Evolutionary conservation across 495 filamentous ascomycete genomes (phyloP), one percentile per base, ranked within the genome.

Genomic region (Neurospora sp.): DNA sequence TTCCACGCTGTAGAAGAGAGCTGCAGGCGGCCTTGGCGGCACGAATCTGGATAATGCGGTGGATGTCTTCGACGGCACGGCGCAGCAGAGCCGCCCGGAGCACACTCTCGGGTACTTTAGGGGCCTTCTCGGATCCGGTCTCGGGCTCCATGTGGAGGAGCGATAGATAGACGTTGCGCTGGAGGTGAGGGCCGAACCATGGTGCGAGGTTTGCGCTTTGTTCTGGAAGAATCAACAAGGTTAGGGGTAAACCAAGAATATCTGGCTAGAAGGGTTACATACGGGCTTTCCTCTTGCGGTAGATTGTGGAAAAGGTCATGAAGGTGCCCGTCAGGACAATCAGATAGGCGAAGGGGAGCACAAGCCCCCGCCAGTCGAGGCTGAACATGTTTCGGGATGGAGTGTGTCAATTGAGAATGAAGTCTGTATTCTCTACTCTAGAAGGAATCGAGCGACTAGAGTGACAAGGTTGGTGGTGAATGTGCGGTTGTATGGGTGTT

Each of bases 141-240:
- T 88, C 86, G 68, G 91, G 91, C 73, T 96, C 92, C 76, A 94
- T 87, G 81, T 98, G 94, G 9, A 98, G 85, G 42, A 99, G 90
- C 39, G 93, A 92, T 73, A 96, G 89, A 85, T 99, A 99, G 77
- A 99, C 90, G 81, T 98, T 93, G 76, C 94, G 92, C 81, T 95
- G 91, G 44, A 94, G 84, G 80, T 99, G 94, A 41, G 92, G 85
- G 20, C 89, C 89, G 82, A 98, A 98, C 95, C 95, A 99, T 80
- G 94, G 93, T 74, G 90, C 93, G 53, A 98, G 87, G 72, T 91
- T 91, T 40, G 91, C 89, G 73, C 91, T 90, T 83, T 93, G 89
- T 74, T 85, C 92, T 93, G 74, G 74, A 76, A 5, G 76, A 42
- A 39, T 37, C 39, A 37, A 18, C 44, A 20, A n/a, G 12, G 66